Conservation (phyloP, 257 asterid species). For the Ligustrum vulgare region DNA sequence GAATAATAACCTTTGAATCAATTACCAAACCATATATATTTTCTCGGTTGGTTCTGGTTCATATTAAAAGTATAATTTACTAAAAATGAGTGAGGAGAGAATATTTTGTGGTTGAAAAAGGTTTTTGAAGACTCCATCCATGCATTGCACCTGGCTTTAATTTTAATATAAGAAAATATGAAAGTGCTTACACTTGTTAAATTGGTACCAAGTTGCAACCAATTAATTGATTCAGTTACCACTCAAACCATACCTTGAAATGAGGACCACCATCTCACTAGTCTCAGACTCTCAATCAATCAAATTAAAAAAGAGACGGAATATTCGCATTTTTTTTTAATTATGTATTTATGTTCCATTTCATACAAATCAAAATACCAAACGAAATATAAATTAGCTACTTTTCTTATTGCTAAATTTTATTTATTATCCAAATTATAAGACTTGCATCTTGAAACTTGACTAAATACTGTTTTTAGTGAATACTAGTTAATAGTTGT, state of each 20-base stretch:
- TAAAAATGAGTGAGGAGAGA: not conserved
- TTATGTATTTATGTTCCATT: too few species aligned
- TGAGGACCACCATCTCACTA: too few species aligned
- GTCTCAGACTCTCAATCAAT: too few species aligned
- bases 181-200: not conserved
- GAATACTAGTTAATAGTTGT: too few species aligned
- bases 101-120: not conserved
- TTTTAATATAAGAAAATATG: not conserved
- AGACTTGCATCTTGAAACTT: too few species aligned
- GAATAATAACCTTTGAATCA: constrained; percentile 23
- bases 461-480: too few species aligned
- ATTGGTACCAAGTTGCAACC: not conserved
- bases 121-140: not conserved
- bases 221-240: not conserved
- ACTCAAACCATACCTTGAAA: not conserved
- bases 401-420: too few species aligned
- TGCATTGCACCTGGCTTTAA: not conserved
- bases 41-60: not conserved
- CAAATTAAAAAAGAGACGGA: too few species aligned
- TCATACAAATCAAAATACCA: too few species aligned
- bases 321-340: too few species aligned
- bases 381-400: too few species aligned
- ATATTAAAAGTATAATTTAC: not conserved
- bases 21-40: not conserved
- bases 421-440: too few species aligned